These are phyloP conservation scores for Penicillium sp. DNA, from an alignment of 2,329 filamentous ascomycete species.

Conservation along the genomic window DNA sequence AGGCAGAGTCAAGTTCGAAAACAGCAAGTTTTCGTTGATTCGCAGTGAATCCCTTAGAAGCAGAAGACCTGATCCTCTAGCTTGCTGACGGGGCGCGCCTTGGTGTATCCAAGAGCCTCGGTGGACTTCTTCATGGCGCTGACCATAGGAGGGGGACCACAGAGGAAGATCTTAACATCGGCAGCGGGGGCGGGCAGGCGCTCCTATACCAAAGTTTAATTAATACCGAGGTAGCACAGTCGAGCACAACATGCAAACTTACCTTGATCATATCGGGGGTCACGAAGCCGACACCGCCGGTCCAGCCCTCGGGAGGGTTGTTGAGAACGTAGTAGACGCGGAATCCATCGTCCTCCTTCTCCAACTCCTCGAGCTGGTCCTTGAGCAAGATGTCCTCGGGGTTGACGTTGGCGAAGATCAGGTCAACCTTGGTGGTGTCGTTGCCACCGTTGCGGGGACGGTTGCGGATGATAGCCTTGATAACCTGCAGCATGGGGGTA, in stretches of 20 bases:
- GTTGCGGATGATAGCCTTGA: slow-evolving; percentile 83
- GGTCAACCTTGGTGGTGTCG: slow-evolving; percentile 83
- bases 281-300: slow-evolving; percentile 89
- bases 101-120: slow-evolving; percentile 83
- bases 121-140: slow-evolving; percentile 95
- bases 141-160: slow-evolving; percentile 95
- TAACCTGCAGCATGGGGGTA: slow-evolving; percentile 96
- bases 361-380: slow-evolving; percentile 82
- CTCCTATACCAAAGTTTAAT: slow-evolving; percentile 30
- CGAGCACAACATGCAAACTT: slow-evolving; percentile 28
- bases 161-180: slow-evolving; percentile 92
- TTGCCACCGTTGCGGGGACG: slow-evolving; percentile 63
- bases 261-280: slow-evolving; percentile 94
- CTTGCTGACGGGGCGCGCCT: slow-evolving; percentile 94
- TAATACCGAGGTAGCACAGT: neutral
- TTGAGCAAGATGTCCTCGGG: slow-evolving; percentile 86
- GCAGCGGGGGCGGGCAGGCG: slow-evolving; percentile 72
- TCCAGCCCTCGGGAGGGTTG: slow-evolving; percentile 90
- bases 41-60: slow-evolving; percentile 58
- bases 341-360: slow-evolving; percentile 74
- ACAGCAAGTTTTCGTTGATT: neutral
- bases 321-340: slow-evolving; percentile 93
- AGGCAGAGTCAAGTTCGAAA: neutral
- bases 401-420: slow-evolving; percentile 97
- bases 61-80: slow-evolving; percentile 97